These are phyloP conservation scores for Glebionis coronaria DNA, from an alignment of 129 eudicot species.

Conservation along the genomic window DNA sequence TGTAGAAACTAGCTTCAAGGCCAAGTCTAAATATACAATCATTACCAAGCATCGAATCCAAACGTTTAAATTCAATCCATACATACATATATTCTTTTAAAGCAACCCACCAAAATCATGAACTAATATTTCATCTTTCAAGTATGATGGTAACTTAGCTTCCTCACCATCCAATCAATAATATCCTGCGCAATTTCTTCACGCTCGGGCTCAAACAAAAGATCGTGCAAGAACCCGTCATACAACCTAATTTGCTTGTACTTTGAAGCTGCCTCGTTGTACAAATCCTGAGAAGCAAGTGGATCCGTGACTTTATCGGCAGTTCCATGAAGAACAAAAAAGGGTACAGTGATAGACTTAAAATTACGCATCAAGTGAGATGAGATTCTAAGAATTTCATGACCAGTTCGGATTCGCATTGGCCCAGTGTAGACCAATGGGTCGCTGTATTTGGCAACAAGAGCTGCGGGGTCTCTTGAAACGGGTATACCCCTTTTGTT, in stretches of 20 bases:
- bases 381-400: conserved; percentile 86
- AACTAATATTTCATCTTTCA: conserved; percentile 25
- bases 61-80: conserved; percentile 1
- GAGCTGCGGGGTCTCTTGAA: conserved; percentile 90
- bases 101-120: conserved; percentile 26
- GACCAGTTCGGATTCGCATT: conserved; percentile 91
- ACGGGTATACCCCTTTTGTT: conserved; percentile 95
- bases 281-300: conserved; percentile 88
- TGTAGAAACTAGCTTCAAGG: not conserved
- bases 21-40: conserved; percentile 1
- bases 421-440: conserved; percentile 97
- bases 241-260: conserved; percentile 89
- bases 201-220: conserved; percentile 90
- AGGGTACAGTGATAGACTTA: conserved; percentile 72
- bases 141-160: conserved; percentile 29
- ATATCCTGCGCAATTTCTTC: conserved; percentile 89
- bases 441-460: conserved; percentile 87
- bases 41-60: conserved; percentile 10
- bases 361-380: conserved; percentile 73
- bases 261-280: conserved; percentile 70
- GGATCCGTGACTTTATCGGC: conserved; percentile 97
- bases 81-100: conserved; percentile 3
- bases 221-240: conserved; percentile 92
- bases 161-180: conserved; percentile 88
- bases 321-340: conserved; percentile 91